Base-by-base conservation (phyloP, 2,329 filamentous ascomycete genomes). In the Scytalidium lignicola region DNA sequence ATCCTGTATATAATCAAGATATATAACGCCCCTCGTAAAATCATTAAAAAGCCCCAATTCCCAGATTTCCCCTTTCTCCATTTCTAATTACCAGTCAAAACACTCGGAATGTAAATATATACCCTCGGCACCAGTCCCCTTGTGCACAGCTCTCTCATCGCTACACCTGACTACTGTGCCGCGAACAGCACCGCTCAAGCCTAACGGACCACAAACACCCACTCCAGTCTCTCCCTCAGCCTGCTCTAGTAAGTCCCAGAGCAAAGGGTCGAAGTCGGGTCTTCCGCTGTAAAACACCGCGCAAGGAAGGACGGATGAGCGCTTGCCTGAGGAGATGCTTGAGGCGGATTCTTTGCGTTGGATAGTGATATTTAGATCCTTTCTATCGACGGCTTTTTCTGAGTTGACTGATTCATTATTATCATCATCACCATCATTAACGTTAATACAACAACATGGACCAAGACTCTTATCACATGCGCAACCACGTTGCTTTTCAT, bases 181-280 rank as follows among this genome's bases (percentile, higher is more conserved):
- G 49, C 80, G 69, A 13, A 78, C 74, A 46, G 66, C 67, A 3
- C 74, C 69, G 5, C 76, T 77, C 40, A 84, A 65, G 26, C 76
- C 76, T 43, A 72, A 70, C 1, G 80, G 80, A 9, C 79, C 80
- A 52, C 80, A 84, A 0, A 82, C 79, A 1, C 79, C 74, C 0
- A 83, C 75, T 1, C 76, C 78, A n/a, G 79, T 82, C 66, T 84
- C 80, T 12, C 80, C 80, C 50, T 74, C 75, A 1, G 79, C 78
- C 1, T 70, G 70, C 64, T 82, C 79, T 6, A 82, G 75, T 0
- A 78, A 69, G 6, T 63, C 63, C 17, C 78, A 69, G 47, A 83
- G 75, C 46, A 82, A 70, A 0, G 63, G 61, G 40, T 73, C 70
- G 2, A 83, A 67, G 54, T 82, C 73, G 0, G 79, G 78, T 7